Conservation (phyloP, 2,329 filamentous ascomycete species). For the Nemania sp. region DNA sequence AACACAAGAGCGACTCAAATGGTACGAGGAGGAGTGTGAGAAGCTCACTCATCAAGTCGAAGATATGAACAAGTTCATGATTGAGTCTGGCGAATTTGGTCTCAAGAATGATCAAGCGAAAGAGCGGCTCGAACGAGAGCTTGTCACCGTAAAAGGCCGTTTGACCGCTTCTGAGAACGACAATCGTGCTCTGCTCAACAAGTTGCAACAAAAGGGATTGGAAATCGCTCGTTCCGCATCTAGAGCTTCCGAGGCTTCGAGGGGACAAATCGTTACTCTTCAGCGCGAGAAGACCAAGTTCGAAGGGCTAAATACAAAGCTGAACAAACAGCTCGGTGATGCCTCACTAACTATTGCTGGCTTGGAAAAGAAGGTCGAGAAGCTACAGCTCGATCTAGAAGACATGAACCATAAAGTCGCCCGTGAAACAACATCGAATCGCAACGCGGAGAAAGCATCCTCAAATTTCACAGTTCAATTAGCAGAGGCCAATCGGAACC, state of each 20-base stretch:
- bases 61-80: slow-evolving; percentile 85
- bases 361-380: slow-evolving; percentile 94
- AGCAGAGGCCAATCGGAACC: slow-evolving; percentile 86
- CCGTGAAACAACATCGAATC: slow-evolving; percentile 87
- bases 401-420: slow-evolving; percentile 93
- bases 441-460: slow-evolving; percentile 89
- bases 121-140: slow-evolving; percentile 89
- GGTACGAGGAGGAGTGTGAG: slow-evolving; percentile 82
- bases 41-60: slow-evolving; percentile 85
- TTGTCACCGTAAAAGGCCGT: slow-evolving; percentile 90
- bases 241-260: slow-evolving; percentile 84
- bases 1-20: slow-evolving; percentile 79
- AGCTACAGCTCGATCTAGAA: slow-evolving; percentile 86
- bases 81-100: slow-evolving; percentile 89
- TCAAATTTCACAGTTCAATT: slow-evolving; percentile 85
- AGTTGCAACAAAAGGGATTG: slow-evolving; percentile 95
- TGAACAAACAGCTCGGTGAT: slow-evolving; percentile 87
- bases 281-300: slow-evolving; percentile 85
- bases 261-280: slow-evolving; percentile 78
- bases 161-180: slow-evolving; percentile 95
- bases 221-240: slow-evolving; percentile 94
- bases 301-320: slow-evolving; percentile 84
- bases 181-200: slow-evolving; percentile 94
- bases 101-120: slow-evolving; percentile 94
- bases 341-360: slow-evolving; percentile 84